phyloP scores from a whole-genome alignment of 2,329 filamentous ascomycete species.

The Aspergillus texensis region DNA sequence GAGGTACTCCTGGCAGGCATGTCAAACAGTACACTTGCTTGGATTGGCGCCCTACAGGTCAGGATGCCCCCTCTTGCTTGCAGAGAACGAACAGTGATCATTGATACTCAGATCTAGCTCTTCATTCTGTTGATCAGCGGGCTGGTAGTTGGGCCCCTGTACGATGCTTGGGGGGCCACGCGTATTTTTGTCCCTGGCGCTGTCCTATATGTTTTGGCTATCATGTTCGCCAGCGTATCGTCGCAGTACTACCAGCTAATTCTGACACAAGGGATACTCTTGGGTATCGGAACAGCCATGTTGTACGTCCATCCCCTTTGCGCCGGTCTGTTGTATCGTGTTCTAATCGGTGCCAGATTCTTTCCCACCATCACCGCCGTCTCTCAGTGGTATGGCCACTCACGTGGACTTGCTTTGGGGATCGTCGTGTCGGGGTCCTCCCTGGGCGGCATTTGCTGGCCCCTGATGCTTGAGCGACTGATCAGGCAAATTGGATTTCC shows the following conservation, averaged over 20 bases:
- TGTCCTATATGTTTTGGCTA: constrained; percentile 27
- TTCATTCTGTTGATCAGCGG: constrained; percentile 11
- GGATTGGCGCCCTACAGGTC: constrained; percentile 59
- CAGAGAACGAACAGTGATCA: too few relatives aligned
- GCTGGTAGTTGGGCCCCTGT: constrained; percentile 62
- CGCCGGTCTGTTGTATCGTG: too few relatives aligned
- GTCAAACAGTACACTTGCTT: constrained; percentile 44
- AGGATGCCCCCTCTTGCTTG: not conserved
- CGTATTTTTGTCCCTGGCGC: constrained; percentile 53
- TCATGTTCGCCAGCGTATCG: constrained; percentile 6
- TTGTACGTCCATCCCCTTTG: not conserved
- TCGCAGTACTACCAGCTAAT: constrained; percentile 7
- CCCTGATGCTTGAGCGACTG: too few relatives aligned
- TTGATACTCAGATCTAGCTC: not conserved
- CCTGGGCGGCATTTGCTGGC: too few relatives aligned
- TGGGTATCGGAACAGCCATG: not conserved
- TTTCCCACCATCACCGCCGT: not conserved
- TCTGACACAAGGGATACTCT: constrained; percentile 4
- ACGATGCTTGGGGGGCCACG: constrained; percentile 64
- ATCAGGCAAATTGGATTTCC: too few relatives aligned
- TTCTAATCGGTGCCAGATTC: not conserved
- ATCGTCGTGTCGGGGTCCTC: too few relatives aligned
- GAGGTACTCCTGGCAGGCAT: constrained; percentile 41
- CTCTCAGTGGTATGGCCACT: constrained; percentile 48
- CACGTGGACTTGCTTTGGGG: too few relatives aligned